Base-by-base conservation (phyloP, 2,329 filamentous ascomycete genomes). In the Shiraia bambusicola region DNA sequence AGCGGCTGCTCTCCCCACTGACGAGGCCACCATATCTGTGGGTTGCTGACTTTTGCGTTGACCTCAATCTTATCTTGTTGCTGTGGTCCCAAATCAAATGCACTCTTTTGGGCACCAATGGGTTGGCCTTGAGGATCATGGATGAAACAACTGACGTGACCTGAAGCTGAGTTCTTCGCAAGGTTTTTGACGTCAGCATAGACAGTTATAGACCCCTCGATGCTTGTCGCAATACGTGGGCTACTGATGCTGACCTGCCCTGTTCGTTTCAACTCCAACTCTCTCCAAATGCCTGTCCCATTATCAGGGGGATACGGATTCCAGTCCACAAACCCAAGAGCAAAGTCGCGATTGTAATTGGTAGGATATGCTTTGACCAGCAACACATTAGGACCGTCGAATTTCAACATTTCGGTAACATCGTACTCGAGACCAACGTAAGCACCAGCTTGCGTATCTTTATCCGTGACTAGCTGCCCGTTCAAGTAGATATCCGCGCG, bases 221-320 rank as follows among this genome's bases (percentile, higher is more conserved):
- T 40, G 2, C 37, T 45, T 1, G 62, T 54, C 7, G 36, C 47
- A 3, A 62, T 37, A 4, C 58, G 45, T 47, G 10, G 76, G 55
- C 2, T 58, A 53, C 10, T 82, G 47, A 28, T 45, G 3, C 59
- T 67, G 29, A 74, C 54, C 2, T 53, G 28, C 6, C 81, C 80
- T 0, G 77, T 82, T 57, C 78, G 73, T 35, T 74, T 77, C 29
- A 84, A 39, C 25, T 74, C 72, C 1, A 84, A 69, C 29, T 83
- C 69, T 4, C 82, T 72, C 82, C 82, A 85, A 7, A 85, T 69
- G 0, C 81, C 81, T 0, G 80, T 82, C 2, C 81, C 81, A 33
- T 83, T 83, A 56, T 84, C 81, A 0, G 78, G 74, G 0, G 81
- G 79, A 39, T 77, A 76, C 0, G 79, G 79, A 40, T 83, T 83